Evolutionary conservation across 441 rosid genomes (phyloP), one percentile per base, ranked within the genome.

Genomic region (Melastoma candidum): DNA sequence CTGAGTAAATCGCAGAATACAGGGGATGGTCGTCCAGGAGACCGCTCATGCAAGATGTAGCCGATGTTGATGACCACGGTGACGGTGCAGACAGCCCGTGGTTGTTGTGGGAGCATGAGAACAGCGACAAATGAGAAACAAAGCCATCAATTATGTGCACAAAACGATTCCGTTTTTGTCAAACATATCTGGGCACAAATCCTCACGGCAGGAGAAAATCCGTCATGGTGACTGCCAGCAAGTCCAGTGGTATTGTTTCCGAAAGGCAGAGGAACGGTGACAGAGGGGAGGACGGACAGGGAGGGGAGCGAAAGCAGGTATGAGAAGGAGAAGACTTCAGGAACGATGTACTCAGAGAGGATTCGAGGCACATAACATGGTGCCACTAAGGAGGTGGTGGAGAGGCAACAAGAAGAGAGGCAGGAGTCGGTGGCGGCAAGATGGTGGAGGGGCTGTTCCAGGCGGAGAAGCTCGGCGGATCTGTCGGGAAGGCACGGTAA

Each of bases 311-410:
- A 61, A 1, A 66, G 77, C 64, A 83, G 90, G 56, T 78, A 74
- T 43, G 75, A 72, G 43, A 58, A 56, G 32, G 77, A 59, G 70
- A 76, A 78, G 54, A 80, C 80, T 29, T 86, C 81, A 3, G 82
- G 82, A 55, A 83, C 80, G 25, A 78, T 71, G 66, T 83, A 85
- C 48, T 83, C 86, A 9, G 74, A 79, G 66, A 83, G 86, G 58
- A 83, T 65, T 26, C 65, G 61, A 3, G 77, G 66, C 12, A 57
- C 46, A 41, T 76, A 65, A 54, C 86, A 80, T 6, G 41, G 41
- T 8, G 41, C 41, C 41, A 8, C 41, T 8, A 8, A 32, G 6
- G 7, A 32, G 41, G 41, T 4, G 41, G 41, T 32, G 7, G 41
- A 32, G 36, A 80, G 71, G 49, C 50, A 14, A 65, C 84, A 80